Percentiles rank a stretch among this genome's conserved stretches.
Conservation (phyloP, 1,284 basidiomycete species). For the Sporisorium sorghi region DNA sequence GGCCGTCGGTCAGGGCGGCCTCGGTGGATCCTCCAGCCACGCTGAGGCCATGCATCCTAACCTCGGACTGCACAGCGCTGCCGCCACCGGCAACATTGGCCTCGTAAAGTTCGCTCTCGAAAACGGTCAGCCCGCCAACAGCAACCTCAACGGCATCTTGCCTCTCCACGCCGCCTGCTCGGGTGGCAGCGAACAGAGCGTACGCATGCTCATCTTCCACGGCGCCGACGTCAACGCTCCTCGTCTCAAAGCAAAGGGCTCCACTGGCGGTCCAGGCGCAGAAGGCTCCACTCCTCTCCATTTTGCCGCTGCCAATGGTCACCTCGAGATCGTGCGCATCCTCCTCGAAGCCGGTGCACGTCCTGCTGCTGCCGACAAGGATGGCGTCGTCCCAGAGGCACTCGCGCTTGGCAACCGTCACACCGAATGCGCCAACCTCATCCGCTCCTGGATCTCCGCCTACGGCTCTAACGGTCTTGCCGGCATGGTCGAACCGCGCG, state of each 20-base stretch:
- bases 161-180: conserved; percentile 66
- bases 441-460: conserved; percentile 54
- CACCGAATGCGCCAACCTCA: conserved; percentile 44
- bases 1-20: conserved; percentile 39
- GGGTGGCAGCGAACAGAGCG: conserved; percentile 55
- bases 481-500: conserved; percentile 41
- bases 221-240: conserved; percentile 64
- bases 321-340: conserved; percentile 56
- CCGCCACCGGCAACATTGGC: conserved; percentile 61
- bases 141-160: conserved; percentile 61
- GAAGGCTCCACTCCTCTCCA: conserved; percentile 66
- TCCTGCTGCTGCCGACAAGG: conserved; percentile 54
- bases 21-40: conserved; percentile 29
- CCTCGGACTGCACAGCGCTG: conserved; percentile 63
- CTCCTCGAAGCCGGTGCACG: conserved; percentile 62
- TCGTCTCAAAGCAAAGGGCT: conserved; percentile 42
- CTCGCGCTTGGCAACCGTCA: conserved; percentile 58
- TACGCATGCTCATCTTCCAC: conserved; percentile 58
- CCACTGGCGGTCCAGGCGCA: conserved; percentile 48
- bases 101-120: conserved; percentile 66
- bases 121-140: conserved; percentile 62
- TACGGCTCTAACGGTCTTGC: conserved; percentile 57
- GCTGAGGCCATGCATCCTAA: conserved; percentile 45
- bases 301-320: conserved; percentile 67
- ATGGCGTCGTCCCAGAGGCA: conserved; percentile 55